A percentile compares a stretch with the other conserved stretches of the same genome.
Evolutionary conservation across 179 eudicot genomes (phyloP).

Genomic region (Beta lomatogona): DNA sequence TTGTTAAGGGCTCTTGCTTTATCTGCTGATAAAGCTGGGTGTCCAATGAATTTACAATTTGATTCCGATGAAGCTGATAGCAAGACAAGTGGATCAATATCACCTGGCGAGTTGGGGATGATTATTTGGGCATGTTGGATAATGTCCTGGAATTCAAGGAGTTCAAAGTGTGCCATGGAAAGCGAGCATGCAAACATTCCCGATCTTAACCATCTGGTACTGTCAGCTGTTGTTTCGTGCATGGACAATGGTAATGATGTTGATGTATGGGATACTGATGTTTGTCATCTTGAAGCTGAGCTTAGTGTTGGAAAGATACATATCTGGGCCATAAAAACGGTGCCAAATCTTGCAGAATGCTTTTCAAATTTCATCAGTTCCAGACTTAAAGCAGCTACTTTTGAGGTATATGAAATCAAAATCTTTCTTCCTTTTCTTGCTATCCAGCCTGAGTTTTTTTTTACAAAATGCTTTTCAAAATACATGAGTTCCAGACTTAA

Average conservation of each 20-base stretch:
- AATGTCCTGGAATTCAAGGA: constrained; percentile 57
- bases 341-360: constrained; percentile 68
- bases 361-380: constrained; percentile 56
- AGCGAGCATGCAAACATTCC: constrained; percentile 48
- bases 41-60: constrained; percentile 53
- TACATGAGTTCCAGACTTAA: constrained; percentile 53
- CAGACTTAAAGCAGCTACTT: constrained; percentile 38
- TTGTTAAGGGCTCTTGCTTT: constrained; percentile 51
- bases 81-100: constrained; percentile 62
- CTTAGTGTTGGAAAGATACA: constrained; percentile 63
- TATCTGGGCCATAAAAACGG: constrained; percentile 64
- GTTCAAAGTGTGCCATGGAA: constrained; percentile 23
- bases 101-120: constrained; percentile 56
- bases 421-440: no score
- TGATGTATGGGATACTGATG: constrained; percentile 45
- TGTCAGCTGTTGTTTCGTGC: constrained; percentile 60
- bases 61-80: constrained; percentile 56
- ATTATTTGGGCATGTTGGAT: constrained; percentile 70
- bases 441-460: no score
- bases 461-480: constrained; percentile 58
- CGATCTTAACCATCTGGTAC: constrained; percentile 60
- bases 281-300: constrained; percentile 39
- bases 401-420: constrained; percentile 41
- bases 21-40: constrained; percentile 57
- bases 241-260: constrained; percentile 42